phyloP scores from a whole-genome alignment of 2,329 filamentous ascomycete genomes.

The Dactylonectria estremocensis region DNA sequence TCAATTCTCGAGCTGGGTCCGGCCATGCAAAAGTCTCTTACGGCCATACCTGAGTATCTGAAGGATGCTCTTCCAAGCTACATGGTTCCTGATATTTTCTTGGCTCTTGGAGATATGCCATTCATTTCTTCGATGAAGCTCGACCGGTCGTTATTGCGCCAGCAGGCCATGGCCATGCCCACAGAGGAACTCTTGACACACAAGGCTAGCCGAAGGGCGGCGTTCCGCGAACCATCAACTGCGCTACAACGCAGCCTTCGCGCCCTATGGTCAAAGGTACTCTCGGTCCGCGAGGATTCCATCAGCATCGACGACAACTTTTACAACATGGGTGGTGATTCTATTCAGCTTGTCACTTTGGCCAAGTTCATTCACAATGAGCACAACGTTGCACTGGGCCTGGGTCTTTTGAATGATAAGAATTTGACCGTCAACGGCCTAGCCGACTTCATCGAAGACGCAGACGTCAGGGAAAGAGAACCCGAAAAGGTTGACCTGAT shows the following conservation, averaged over 20 bases:
- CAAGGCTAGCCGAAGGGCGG: slow-evolving; percentile 25
- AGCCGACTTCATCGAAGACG: slow-evolving; percentile 32
- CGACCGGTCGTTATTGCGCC: slow-evolving; percentile 20
- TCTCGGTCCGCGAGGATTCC: slow-evolving; percentile 49
- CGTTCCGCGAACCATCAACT: slow-evolving; percentile 7
- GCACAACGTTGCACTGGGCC: slow-evolving; percentile 32
- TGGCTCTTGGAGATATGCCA: slow-evolving; percentile 17
- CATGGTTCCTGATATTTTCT: slow-evolving; percentile 36
- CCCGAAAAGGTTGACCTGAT: slow-evolving; percentile 8
- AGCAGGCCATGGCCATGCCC: slow-evolving; percentile 14
- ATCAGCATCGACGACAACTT: slow-evolving; percentile 7
- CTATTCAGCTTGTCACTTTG: slow-evolving; percentile 43
- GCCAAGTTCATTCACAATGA: slow-evolving; percentile 31
- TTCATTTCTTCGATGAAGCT: slow-evolving; percentile 28
- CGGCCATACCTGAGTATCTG: slow-evolving; percentile 25
- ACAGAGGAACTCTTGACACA: slow-evolving; percentile 20
- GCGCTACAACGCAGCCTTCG: slow-evolving; percentile 37
- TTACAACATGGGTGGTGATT: slow-evolving; percentile 20
- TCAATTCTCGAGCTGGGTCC: slow-evolving; percentile 1
- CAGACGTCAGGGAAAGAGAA: neutral
- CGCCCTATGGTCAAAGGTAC: slow-evolving; percentile 51
- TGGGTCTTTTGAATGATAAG: slow-evolving; percentile 39
- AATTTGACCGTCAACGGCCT: slow-evolving; percentile 37
- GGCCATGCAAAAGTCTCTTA: slow-evolving; percentile 7
- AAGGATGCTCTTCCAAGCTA: slow-evolving; percentile 34